Evolutionary conservation across 495 filamentous ascomycete species (phyloP), one percentile per base, ranked within the genome.

Genomic region (Chaetomidium leptoderma): DNA sequence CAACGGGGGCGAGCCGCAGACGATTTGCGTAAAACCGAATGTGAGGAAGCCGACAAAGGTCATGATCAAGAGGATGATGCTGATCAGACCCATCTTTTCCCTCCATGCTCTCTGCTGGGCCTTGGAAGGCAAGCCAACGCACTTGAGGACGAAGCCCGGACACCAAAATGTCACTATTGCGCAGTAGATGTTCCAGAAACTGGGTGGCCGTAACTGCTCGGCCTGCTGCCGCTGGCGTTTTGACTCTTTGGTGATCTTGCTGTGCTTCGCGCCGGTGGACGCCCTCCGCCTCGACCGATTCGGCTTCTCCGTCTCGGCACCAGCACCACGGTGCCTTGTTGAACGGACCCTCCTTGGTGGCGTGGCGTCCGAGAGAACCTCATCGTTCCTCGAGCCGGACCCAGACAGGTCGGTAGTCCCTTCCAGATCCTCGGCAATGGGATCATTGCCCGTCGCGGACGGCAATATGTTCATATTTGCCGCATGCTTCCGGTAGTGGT

Each of bases 41-140:
- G 95, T 99, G 37, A 99, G 76, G 73, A 92, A 99, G 63, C 95
- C 95, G 54, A 99, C 93, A 65, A 95, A 85, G 11, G 83, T 82
- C 67, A 88, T 92, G 66, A 97, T 91, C 55, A 90, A 70, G 19
- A 95, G 63, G 66, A 99, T 97, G 65, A 97, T 82, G 75, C 90
- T 95, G 68, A 97, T 88, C 54, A 99, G 76, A 6, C 95, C 95
- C 80, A 99, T 96, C 80, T 99, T 99, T 71, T 99, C 95, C 55
- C 95, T 85, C 95, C 95, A 99, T 17, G 95, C 95, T 61, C 90
- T 82, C 59, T 92, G 89, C 69, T 97, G 91, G 17, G 84, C 90
- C 72, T 88, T 93, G 45, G 86, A 74, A n/a, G 87, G 83, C 79
- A 89, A 96, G 35, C 91, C 92, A 64, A 90, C 90, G 69, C 91